Base-by-base conservation (phyloP, 148 eudicot genomes). In the Fagopyrum homotropicum region DNA sequence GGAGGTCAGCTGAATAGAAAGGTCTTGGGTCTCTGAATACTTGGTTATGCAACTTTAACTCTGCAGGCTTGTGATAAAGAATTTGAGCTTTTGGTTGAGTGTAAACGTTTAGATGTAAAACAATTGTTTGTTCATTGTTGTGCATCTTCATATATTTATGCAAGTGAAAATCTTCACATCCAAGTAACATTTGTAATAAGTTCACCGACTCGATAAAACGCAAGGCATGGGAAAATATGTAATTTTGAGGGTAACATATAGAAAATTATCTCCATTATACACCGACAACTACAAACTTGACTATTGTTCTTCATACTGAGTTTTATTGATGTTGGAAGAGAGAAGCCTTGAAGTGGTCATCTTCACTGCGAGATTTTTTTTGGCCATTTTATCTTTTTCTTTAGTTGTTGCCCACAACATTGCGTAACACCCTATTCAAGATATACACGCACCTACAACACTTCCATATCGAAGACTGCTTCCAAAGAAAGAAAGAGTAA, bases 381-480 rank as follows among this genome's bases (percentile, higher is more conserved):
- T 22, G 26, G 16, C 69, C 69, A 9, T 14, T 0, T 30, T 35
- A 49, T 73, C 84, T 44, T 84, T 82, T 72, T 88, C 94, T 83
- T 72, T 86, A 16, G 75, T 82, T 17, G 86, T 86, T 64, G 91
- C 97, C 90, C 87, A 86, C 77, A 88, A 50, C 71, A 87, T 79
- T 9, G 89, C 80, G 50, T 75, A 86, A 76, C 88, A 88, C 1
- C 95, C 95, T 40, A 85, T 77, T 43, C 88, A 95, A 63, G 82
- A 83, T 72, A 90, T 72, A 10, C 78, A 63, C 68, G 93, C 89
- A 9, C 92, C 92, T 61, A 88, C 75, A 69, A 90, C 87, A 84
- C 97, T 93, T 69, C 98, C 98, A 73, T 82, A 89, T 72, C 86
- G 93, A 76, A 93, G 87, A 78, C 77, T 86, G 30, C 84, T 81